Evolutionary conservation across 495 filamentous ascomycete genomes (phyloP).

Genomic region (Eremomyces bilateralis): DNA sequence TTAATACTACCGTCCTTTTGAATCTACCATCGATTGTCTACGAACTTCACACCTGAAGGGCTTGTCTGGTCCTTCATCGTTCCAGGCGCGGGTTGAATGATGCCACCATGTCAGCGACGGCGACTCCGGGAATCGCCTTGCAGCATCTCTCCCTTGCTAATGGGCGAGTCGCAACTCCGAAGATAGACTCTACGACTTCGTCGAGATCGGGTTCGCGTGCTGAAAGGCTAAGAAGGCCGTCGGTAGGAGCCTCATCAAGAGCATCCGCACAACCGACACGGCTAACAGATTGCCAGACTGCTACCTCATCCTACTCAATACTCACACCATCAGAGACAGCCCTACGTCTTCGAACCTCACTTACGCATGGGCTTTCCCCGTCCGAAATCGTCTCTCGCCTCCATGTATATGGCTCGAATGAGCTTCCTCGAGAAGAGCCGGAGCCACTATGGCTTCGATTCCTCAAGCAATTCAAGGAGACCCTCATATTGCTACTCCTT

Average conservation of each 20-base stretch:
- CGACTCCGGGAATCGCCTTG: slow-evolving; percentile 32
- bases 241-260: slow-evolving; percentile 6
- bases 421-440: slow-evolving; percentile 79
- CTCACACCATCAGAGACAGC: slow-evolving; percentile 60
- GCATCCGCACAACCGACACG: no score
- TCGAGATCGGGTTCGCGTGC: slow-evolving; percentile 1
- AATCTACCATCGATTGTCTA: no score
- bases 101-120: slow-evolving; percentile 40
- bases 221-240: slow-evolving; percentile 7
- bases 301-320: slow-evolving; percentile 36
- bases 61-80: no score
- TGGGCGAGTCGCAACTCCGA: slow-evolving; percentile 19
- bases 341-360: slow-evolving; percentile 56
- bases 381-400: slow-evolving; percentile 61
- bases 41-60: no score
- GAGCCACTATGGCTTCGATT: slow-evolving; percentile 92
- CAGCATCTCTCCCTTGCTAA: slow-evolving; percentile 27
- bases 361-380: slow-evolving; percentile 57
- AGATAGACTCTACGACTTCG: slow-evolving; percentile 7
- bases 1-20: no score
- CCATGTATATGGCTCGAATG: slow-evolving; percentile 68
- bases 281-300: slow-evolving; percentile 29
- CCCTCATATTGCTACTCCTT: slow-evolving; percentile 72
- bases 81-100: no score
- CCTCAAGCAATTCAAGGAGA: slow-evolving; percentile 86